These are phyloP conservation scores for Piper betle DNA, from an alignment of 164 flowering plant genomes.

Conservation along the genomic window DNA sequence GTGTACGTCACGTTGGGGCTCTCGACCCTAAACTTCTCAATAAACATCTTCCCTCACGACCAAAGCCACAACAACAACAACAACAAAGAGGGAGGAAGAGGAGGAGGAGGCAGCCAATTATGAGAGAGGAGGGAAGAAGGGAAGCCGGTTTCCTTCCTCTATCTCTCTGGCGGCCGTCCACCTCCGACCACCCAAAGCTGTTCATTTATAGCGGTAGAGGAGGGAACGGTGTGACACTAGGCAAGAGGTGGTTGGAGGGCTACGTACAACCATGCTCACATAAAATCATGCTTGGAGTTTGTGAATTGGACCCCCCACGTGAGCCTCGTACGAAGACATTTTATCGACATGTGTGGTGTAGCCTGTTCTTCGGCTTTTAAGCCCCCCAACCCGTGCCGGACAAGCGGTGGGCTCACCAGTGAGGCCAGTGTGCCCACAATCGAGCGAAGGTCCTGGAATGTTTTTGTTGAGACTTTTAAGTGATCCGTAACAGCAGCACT, in stretches of 20 bases:
- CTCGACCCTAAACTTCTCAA: conserved; percentile 86
- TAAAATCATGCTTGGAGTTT: too few relatives aligned
- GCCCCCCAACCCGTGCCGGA: neutral
- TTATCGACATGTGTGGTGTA: conserved; percentile 1
- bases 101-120: neutral
- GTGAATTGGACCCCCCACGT: too few relatives aligned
- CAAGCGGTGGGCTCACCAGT: neutral
- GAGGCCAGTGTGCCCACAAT: neutral
- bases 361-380: neutral
- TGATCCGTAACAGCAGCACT: neutral
- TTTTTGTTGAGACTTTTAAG: neutral
- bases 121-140: neutral
- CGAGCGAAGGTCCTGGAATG: neutral
- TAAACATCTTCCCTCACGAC: conserved; percentile 45
- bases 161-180: neutral
- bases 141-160: neutral
- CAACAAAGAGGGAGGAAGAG: neutral
- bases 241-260: neutral
- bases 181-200: neutral
- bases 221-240: neutral
- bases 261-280: too few relatives aligned
- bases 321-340: neutral
- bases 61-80: neutral
- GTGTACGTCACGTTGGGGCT: conserved; percentile 82
- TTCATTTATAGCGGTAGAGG: neutral